These are phyloP conservation scores for Penicillium carneum DNA, from an alignment of 2,329 filamentous ascomycete genomes.

Conservation along the genomic window DNA sequence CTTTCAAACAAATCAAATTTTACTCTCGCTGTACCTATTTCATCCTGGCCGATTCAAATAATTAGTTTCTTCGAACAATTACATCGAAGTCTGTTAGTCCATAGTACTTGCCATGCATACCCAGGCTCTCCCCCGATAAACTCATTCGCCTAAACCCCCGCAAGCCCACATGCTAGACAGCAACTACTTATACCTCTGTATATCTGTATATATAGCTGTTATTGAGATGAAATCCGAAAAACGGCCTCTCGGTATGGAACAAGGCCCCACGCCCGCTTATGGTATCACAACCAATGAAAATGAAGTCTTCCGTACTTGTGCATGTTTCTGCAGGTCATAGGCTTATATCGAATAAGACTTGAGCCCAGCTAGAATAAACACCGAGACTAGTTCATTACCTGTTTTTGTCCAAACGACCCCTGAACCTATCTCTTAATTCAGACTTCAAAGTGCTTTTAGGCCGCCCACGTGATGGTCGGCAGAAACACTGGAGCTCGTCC, in stretches of 20 bases:
- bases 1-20: not conserved
- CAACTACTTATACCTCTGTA: not conserved
- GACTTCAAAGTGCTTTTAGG: slow-evolving; percentile 3
- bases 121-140: not conserved
- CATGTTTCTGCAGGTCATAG: slow-evolving; percentile 8
- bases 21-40: not conserved
- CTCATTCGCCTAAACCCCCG: not conserved
- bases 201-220: not conserved
- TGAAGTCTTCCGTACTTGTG: slow-evolving; percentile 1
- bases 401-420: not conserved
- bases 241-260: not conserved
- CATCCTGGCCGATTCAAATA: no score
- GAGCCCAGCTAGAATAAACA: not conserved
- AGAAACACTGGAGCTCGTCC: slow-evolving; percentile 16
- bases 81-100: not conserved
- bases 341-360: not conserved
- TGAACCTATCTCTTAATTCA: slow-evolving; percentile 10
- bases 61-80: not conserved
- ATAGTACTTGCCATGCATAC: not conserved
- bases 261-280: not conserved
- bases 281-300: slow-evolving; percentile 5
- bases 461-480: slow-evolving; percentile 21
- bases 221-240: not conserved
- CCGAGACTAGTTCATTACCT: no score
- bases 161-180: not conserved